Evolutionary conservation across 345 rosid species (phyloP).

Genomic region (Geranium rotundifolium): DNA sequence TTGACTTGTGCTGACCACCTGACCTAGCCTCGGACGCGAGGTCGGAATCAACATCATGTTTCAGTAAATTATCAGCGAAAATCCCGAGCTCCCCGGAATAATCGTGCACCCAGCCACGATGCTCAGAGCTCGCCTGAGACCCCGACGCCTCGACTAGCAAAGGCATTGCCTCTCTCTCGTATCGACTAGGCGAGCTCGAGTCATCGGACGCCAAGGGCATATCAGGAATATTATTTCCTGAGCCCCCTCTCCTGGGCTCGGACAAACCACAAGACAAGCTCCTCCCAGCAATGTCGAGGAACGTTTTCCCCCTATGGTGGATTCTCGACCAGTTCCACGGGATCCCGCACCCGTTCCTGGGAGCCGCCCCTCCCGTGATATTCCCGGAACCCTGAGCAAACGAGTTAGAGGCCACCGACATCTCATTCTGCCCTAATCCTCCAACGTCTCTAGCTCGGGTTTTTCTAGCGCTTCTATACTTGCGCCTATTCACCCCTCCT

Average conservation of each 20-base stretch:
- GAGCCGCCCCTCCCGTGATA: conserved; percentile 35
- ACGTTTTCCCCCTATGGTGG: conserved; percentile 68
- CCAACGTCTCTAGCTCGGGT: conserved; percentile 39
- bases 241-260: conserved; percentile 52
- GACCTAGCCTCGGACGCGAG: conserved; percentile 79
- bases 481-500: conserved; percentile 47
- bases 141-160: conserved; percentile 57
- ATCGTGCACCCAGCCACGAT: conserved; percentile 76
- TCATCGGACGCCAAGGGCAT: conserved; percentile 50
- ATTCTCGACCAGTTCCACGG: conserved; percentile 98
- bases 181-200: conserved; percentile 42
- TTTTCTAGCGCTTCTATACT: conserved; percentile 54
- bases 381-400: conserved; percentile 37
- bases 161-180: conserved; percentile 57
- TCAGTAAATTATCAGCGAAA: conserved; percentile 68
- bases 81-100: conserved; percentile 92
- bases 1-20: conserved; percentile 26
- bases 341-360: conserved; percentile 84
- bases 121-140: conserved; percentile 47
- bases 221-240: conserved; percentile 41
- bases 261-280: conserved; percentile 90
- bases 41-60: conserved; percentile 53
- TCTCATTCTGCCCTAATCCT: conserved; percentile 52
- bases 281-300: conserved; percentile 88
- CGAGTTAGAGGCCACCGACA: conserved; percentile 76